Evolutionary conservation across 192 early-diverging fungal genomes (phyloP).

Genomic region (Phycomyces nitens): DNA sequence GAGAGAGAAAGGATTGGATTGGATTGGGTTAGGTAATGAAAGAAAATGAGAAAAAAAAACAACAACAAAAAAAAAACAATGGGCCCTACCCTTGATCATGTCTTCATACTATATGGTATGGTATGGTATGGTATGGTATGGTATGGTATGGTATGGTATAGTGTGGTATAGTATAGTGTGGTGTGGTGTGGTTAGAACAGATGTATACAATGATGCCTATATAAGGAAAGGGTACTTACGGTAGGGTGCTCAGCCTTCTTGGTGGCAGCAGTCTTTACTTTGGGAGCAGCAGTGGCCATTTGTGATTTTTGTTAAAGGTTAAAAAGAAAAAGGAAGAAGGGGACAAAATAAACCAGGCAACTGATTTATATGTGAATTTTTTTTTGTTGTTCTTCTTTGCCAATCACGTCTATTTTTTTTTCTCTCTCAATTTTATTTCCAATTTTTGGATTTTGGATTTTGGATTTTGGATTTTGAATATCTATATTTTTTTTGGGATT

Average conservation of each 20-base stretch:
- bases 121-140: too few species aligned
- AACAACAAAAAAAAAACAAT: background rate
- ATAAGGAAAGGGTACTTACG: slow-evolving; percentile 11
- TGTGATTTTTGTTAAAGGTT: background rate
- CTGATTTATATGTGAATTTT: slow-evolving; percentile 1
- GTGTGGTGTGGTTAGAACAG: background rate
- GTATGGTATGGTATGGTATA: too few species aligned
- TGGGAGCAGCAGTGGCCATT: slow-evolving; percentile 10
- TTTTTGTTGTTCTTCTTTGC: slow-evolving; percentile 9
- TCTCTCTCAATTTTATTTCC: background rate
- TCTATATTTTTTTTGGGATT: too few species aligned
- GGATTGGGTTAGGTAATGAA: too few species aligned
- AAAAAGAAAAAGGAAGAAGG: slow-evolving; percentile 9
- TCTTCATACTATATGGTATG: slow-evolving; percentile 26
- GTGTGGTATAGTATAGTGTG: too few species aligned
- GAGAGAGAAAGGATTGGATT: slow-evolving; percentile 6
- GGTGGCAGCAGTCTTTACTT: background rate
- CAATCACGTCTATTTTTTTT: background rate
- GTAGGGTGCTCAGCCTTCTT: slow-evolving; percentile 23
- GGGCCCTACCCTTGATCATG: slow-evolving; percentile 35
- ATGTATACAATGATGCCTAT: background rate
- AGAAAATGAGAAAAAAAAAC: background rate
- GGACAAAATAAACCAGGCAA: background rate
- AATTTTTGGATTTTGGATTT: background rate
- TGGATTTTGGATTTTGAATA: background rate